Conservation (phyloP, 257 asterid species). For the Ajuga chamaepitys region DNA sequence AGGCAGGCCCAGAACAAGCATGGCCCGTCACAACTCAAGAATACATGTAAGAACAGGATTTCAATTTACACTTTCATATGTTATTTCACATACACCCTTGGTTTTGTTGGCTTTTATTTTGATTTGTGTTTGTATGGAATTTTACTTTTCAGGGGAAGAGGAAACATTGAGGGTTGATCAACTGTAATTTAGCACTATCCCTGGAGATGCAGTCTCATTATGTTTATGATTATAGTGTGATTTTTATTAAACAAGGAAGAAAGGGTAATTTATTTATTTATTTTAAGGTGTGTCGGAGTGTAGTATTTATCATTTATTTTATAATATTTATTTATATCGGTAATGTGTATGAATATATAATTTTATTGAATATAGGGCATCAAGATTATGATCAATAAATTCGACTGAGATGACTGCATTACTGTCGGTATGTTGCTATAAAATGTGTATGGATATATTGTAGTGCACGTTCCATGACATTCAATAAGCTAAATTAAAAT, state of each 20-base stretch:
- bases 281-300: not conserved
- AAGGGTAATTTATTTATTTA: not conserved
- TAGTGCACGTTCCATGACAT: too few relatives aligned
- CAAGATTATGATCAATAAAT: not conserved
- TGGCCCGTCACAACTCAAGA: slow-evolving; percentile 28
- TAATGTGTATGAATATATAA: not conserved
- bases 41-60: slow-evolving; percentile 18
- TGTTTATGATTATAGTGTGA: not conserved
- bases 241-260: not conserved
- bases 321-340: not conserved
- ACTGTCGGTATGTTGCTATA: too few relatives aligned
- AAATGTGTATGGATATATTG: too few relatives aligned
- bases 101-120: not conserved
- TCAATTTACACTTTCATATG: not conserved
- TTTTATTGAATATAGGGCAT: not conserved
- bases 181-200: not conserved
- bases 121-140: not conserved
- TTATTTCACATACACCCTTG: too few relatives aligned
- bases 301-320: not conserved
- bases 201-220: not conserved
- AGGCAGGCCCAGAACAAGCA: slow-evolving; percentile 14
- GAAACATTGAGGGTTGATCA: slow-evolving; percentile 3
- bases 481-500: too few relatives aligned
- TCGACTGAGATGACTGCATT: too few relatives aligned
- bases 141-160: not conserved